phyloP scores from a whole-genome alignment of 1,284 basidiomycete species.

The Malassezia nana region DNA sequence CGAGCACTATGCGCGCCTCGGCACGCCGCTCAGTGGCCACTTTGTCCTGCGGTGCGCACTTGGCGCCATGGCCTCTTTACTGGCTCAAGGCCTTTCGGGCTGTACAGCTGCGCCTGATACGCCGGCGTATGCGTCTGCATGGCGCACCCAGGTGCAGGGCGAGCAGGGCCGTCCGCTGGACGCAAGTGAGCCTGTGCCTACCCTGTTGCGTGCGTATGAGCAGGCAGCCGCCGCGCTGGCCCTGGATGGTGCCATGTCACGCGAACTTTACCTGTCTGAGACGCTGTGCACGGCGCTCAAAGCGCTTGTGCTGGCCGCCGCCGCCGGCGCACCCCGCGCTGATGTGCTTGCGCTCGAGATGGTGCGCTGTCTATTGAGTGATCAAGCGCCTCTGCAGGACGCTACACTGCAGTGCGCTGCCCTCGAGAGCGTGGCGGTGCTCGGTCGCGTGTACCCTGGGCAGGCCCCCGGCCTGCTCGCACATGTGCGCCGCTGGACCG shows the following conservation, averaged over 20 bases:
- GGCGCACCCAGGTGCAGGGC: slow-evolving; percentile 30
- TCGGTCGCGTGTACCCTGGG: slow-evolving; percentile 73
- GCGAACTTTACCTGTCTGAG: slow-evolving; percentile 31
- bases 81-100: slow-evolving; percentile 61
- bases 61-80: slow-evolving; percentile 69
- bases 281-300: slow-evolving; percentile 56
- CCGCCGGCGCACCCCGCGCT: slow-evolving; percentile 56
- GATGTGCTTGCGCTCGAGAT: slow-evolving; percentile 63
- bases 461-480: slow-evolving; percentile 66
- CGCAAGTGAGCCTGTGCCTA: slow-evolving; percentile 58
- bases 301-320: slow-evolving; percentile 71
- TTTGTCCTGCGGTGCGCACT: slow-evolving; percentile 75
- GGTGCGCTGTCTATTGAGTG: slow-evolving; percentile 67
- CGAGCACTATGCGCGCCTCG: slow-evolving; percentile 63
- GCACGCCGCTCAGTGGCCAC: slow-evolving; percentile 71
- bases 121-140: slow-evolving; percentile 1
- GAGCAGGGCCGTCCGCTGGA: slow-evolving; percentile 72
- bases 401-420: slow-evolving; percentile 74
- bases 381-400: slow-evolving; percentile 68
- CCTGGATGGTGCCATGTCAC: not conserved
- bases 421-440: slow-evolving; percentile 65
- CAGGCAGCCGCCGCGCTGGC: not conserved
- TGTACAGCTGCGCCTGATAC: not conserved
- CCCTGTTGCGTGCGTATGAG: not conserved
- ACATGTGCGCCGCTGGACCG: slow-evolving; percentile 77